phyloP scores from a whole-genome alignment of 1,284 basidiomycete species.

The Prillingera fragicola region DNA sequence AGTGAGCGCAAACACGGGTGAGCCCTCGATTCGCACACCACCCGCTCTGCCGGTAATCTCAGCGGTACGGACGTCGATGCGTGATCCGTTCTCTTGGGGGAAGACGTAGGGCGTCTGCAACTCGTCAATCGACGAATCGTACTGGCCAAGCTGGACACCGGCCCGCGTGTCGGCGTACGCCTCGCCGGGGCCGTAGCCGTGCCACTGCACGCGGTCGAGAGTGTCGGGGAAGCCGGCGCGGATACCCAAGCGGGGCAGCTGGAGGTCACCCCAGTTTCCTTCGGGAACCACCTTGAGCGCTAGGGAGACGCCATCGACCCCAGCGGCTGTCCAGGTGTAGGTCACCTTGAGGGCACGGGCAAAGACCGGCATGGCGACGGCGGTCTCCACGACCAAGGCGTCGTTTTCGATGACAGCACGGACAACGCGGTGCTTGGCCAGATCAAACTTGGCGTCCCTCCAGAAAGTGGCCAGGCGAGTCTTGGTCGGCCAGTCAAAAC shows the following conservation, averaged over 20 bases:
- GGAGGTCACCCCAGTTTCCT: constrained; percentile 10
- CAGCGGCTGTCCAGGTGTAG: constrained; percentile 15
- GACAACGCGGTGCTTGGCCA: constrained; percentile 14
- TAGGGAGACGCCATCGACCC: neutral
- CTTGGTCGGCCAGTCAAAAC: neutral
- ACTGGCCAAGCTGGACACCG: constrained; percentile 2
- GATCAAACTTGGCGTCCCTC: constrained; percentile 7
- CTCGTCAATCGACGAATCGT: constrained; percentile 4
- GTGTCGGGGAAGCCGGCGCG: constrained; percentile 8
- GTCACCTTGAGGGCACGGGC: constrained; percentile 12
- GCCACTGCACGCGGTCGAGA: constrained; percentile 11
- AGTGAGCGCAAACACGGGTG: constrained; percentile 7
- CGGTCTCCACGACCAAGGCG: constrained; percentile 11
- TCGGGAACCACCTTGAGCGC: constrained; percentile 3
- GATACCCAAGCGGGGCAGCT: constrained; percentile 19
- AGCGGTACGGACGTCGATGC: constrained; percentile 6
- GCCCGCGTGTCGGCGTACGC: constrained; percentile 12
- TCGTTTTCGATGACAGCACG: constrained; percentile 2
- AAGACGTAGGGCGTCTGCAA: constrained; percentile 12
- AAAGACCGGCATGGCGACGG: constrained; percentile 13
- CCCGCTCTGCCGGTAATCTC: neutral
- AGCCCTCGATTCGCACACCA: constrained; percentile 8
- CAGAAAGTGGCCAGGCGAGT: neutral
- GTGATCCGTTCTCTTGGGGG: constrained; percentile 11
- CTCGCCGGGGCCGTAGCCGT: constrained; percentile 19